phyloP scores from a whole-genome alignment of 2,329 filamentous ascomycete genomes.

The Chrysosporium queenslandicum region DNA sequence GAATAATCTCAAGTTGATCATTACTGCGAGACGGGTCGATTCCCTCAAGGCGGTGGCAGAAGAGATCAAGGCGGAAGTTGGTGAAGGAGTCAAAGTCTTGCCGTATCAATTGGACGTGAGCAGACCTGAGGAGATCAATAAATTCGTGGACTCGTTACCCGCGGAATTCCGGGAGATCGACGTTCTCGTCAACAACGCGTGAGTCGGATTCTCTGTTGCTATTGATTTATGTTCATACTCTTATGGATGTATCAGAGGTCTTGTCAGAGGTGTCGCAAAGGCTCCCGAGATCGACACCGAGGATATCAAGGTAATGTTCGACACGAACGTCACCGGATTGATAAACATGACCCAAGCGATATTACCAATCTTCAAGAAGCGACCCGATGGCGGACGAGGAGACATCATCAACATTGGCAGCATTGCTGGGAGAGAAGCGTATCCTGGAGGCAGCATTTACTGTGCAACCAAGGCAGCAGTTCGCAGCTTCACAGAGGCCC shows the following conservation, averaged over 20 bases:
- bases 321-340: constrained; percentile 86
- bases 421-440: constrained; percentile 81
- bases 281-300: constrained; percentile 72
- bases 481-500: constrained; percentile 68
- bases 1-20: constrained; percentile 66
- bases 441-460: constrained; percentile 79
- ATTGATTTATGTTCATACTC: neutral
- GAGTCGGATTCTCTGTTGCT: constrained; percentile 30
- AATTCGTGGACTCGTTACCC: constrained; percentile 63
- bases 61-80: constrained; percentile 67
- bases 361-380: constrained; percentile 66
- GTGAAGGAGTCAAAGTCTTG: constrained; percentile 68
- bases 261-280: constrained; percentile 79
- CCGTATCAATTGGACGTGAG: constrained; percentile 81
- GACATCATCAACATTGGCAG: constrained; percentile 95
- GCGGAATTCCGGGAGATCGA: constrained; percentile 76
- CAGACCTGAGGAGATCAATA: constrained; percentile 60
- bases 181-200: constrained; percentile 94
- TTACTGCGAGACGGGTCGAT: constrained; percentile 82
- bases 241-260: constrained; percentile 47
- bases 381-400: constrained; percentile 60
- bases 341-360: constrained; percentile 96
- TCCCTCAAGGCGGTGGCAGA: constrained; percentile 63
- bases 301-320: constrained; percentile 80
- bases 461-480: constrained; percentile 88